These are phyloP conservation scores for Solanum sitiens DNA, from an alignment of 257 asterid genomes.

Conservation along the genomic window DNA sequence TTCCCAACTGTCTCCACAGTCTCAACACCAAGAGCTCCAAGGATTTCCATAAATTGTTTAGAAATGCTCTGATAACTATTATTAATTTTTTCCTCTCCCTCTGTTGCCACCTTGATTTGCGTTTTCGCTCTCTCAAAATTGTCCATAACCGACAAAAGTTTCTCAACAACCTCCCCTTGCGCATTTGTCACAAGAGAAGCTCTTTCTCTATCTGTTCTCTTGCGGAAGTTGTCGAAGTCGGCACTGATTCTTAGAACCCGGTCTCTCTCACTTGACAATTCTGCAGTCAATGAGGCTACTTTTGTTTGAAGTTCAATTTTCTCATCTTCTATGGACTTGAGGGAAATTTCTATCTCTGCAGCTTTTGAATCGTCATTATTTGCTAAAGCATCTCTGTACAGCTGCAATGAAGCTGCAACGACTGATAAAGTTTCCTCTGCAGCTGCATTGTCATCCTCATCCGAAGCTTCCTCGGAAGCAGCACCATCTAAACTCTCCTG, in stretches of 20 bases:
- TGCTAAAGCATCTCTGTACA: slow-evolving; percentile 62
- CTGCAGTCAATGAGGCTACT: slow-evolving; percentile 44
- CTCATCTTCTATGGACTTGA: slow-evolving; percentile 58
- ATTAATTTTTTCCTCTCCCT: slow-evolving; percentile 65
- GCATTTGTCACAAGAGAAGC: slow-evolving; percentile 60
- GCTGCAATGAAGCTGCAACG: slow-evolving; percentile 35
- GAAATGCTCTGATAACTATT: slow-evolving; percentile 70
- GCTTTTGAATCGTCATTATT: slow-evolving; percentile 47
- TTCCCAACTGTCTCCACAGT: slow-evolving; percentile 59
- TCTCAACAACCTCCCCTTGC: slow-evolving; percentile 72
- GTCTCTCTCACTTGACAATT: slow-evolving; percentile 45
- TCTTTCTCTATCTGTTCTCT: slow-evolving; percentile 65
- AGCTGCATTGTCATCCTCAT: slow-evolving; percentile 27
- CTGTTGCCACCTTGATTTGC: slow-evolving; percentile 65
- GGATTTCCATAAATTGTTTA: slow-evolving; percentile 71
- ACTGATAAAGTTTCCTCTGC: slow-evolving; percentile 36
- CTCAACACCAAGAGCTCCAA: slow-evolving; percentile 57
- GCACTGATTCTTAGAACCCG: slow-evolving; percentile 75
- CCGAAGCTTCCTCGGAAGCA: slow-evolving; percentile 17
- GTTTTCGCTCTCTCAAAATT: slow-evolving; percentile 78
- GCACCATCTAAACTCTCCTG: slow-evolving; percentile 40
- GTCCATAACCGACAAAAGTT: slow-evolving; percentile 65
- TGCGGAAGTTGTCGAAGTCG: slow-evolving; percentile 75
- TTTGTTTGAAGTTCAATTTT: slow-evolving; percentile 42
- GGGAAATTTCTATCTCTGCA: slow-evolving; percentile 48